Conservation (phyloP, 495 filamentous ascomycete species). For the Neurospora hispaniola region DNA sequence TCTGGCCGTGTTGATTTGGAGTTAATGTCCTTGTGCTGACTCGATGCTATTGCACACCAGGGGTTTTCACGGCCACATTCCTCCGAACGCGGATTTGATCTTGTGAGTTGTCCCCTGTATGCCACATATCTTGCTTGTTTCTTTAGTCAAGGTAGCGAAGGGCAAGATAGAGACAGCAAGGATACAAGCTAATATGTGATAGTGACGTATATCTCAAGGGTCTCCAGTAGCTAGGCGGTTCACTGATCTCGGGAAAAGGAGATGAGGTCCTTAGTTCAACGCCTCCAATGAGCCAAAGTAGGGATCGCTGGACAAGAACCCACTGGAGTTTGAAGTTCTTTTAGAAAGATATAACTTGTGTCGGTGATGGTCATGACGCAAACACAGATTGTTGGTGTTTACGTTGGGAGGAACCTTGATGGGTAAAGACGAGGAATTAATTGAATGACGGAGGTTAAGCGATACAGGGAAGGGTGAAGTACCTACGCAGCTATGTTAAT, state of each 20-base stretch:
- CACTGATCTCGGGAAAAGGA: neutral
- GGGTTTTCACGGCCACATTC: slow-evolving; percentile 57
- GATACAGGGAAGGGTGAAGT: neutral
- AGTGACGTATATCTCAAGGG: slow-evolving; percentile 44
- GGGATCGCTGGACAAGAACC: neutral
- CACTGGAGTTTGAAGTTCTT: neutral
- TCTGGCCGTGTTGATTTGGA: neutral
- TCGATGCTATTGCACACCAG: slow-evolving; percentile 19
- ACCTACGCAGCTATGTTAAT: neutral
- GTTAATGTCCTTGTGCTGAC: neutral
- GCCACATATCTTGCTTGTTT: neutral
- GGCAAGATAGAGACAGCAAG: neutral
- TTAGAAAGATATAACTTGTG: neutral
- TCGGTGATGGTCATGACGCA: neutral
- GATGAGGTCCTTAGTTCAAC: neutral
- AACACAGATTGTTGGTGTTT: neutral
- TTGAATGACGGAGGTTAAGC: neutral
- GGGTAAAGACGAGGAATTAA: neutral
- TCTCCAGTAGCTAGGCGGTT: slow-evolving; percentile 11
- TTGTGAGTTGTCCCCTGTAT: slow-evolving; percentile 34
- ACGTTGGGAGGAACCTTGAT: neutral
- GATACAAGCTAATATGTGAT: neutral
- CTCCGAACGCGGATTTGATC: slow-evolving; percentile 41
- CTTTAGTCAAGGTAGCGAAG: slow-evolving; percentile 4
- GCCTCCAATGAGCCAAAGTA: neutral